Conservation (phyloP, 2,329 filamentous ascomycete species). For the Ascochyta koolunga region DNA sequence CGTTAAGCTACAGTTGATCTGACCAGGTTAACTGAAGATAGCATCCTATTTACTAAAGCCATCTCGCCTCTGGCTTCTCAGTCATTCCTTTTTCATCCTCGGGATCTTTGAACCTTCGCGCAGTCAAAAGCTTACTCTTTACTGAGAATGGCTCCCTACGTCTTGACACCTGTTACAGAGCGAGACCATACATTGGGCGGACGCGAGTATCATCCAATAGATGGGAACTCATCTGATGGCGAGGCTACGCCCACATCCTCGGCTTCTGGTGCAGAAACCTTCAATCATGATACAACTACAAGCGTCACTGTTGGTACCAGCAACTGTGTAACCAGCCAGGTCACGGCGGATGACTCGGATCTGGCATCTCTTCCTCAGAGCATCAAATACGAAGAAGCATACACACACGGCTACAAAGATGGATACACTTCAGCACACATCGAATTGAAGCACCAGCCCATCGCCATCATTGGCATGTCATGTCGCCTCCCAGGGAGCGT, state of each 20-base stretch:
- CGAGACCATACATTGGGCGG: conserved; percentile 7
- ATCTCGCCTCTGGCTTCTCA: neutral
- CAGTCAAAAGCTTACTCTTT: neutral
- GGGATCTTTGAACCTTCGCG: neutral
- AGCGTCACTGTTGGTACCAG: neutral
- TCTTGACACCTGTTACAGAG: conserved; percentile 25
- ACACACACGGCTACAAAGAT: conserved; percentile 27
- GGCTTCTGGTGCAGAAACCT: neutral
- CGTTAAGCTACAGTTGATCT: neutral
- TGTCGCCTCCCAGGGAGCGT: conserved; percentile 34
- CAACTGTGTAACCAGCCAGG: too few species aligned
- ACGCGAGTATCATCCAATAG: neutral
- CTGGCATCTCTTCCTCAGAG: neutral
- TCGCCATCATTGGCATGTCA: conserved; percentile 51
- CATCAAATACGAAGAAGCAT: conserved; percentile 19
- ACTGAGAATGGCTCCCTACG: conserved; percentile 25
- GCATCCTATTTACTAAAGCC: neutral
- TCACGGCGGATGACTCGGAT: neutral
- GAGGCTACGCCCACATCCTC: neutral
- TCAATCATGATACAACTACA: neutral
- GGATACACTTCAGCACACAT: conserved; percentile 20
- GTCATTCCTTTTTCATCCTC: neutral
- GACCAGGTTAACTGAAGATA: neutral
- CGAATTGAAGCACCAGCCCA: conserved; percentile 27
- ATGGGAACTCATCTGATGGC: neutral